Percentiles rank a stretch among this genome's conserved stretches.
Conservation (phyloP, 2,329 filamentous ascomycete genomes). For the Xylariaceae sp. region DNA sequence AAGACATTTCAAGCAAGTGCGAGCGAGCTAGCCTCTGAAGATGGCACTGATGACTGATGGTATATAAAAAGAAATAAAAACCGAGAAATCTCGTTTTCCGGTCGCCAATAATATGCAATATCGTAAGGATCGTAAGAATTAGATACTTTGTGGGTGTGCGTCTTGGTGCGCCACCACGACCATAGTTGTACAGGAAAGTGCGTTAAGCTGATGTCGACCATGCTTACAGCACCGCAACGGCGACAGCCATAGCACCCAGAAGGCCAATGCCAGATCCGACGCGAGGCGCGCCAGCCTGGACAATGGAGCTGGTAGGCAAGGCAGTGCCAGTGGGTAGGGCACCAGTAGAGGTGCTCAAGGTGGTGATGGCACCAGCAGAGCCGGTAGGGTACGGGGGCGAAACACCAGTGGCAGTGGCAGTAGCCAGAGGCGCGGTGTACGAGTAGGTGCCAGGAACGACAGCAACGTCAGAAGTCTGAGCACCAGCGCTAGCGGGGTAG, state of each 20-base stretch:
- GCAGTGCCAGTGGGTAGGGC: conserved; percentile 21
- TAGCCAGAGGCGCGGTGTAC: conserved; percentile 30
- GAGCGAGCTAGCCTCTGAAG: not conserved
- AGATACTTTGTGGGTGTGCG: conserved; percentile 20
- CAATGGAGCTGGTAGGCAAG: conserved; percentile 18
- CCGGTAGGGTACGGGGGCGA: conserved; percentile 30
- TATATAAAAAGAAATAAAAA: conserved; percentile 18
- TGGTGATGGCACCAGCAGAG: conserved; percentile 29
- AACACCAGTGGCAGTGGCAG: conserved; percentile 24
- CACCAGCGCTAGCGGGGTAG: conserved; percentile 14
- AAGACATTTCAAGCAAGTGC: not conserved
- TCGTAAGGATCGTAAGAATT: conserved; percentile 56
- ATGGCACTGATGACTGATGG: not conserved
- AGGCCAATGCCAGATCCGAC: conserved; percentile 42
- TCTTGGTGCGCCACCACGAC: not conserved
- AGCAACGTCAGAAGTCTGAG: conserved; percentile 34
- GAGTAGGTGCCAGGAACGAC: conserved; percentile 37
- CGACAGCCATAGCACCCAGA: conserved; percentile 39
- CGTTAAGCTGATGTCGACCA: too few species aligned
- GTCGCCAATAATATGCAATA: conserved; percentile 28
- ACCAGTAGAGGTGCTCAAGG: conserved; percentile 34
- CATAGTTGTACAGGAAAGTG: conserved; percentile 16
- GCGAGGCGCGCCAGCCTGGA: conserved; percentile 29
- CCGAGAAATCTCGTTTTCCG: conserved; percentile 6
- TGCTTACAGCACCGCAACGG: conserved; percentile 43